phyloP scores from a whole-genome alignment of 1,284 basidiomycete genomes.

The Xerocomus minutiporus region DNA sequence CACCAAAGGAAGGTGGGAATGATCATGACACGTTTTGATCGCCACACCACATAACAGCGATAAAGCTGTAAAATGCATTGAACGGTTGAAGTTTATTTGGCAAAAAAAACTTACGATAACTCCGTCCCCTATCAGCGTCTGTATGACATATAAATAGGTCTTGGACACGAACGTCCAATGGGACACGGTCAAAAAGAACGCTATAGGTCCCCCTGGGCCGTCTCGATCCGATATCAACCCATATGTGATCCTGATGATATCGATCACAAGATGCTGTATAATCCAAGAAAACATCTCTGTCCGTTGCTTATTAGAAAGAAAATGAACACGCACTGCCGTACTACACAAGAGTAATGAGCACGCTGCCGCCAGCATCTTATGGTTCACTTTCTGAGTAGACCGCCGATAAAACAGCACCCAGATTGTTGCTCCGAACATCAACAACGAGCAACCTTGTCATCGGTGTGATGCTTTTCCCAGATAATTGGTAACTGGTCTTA shows the following conservation, averaged over 20 bases:
- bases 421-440: slow-evolving; percentile 11
- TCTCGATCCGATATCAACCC: neutral
- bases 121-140: slow-evolving; percentile 1
- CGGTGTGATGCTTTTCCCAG: neutral
- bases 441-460: slow-evolving; percentile 3
- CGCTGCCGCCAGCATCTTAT: neutral
- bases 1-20: slow-evolving; percentile 2
- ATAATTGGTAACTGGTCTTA: neutral
- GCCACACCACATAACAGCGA: slow-evolving; percentile 4
- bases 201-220: neutral
- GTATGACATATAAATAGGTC: neutral
- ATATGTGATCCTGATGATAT: slow-evolving; percentile 2
- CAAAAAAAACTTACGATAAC: slow-evolving; percentile 1
- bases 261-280: slow-evolving; percentile 2
- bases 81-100: neutral
- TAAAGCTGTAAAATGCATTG: slow-evolving; percentile 1
- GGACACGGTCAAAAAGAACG: neutral
- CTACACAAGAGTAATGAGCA: slow-evolving; percentile 6
- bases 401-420: slow-evolving; percentile 1
- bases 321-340: slow-evolving; percentile 1
- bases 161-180: slow-evolving; percentile 7
- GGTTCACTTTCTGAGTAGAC: neutral
- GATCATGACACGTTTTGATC: slow-evolving; percentile 2
- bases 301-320: neutral
- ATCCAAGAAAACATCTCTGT: neutral